Evolutionary conservation across 331 rosid species (phyloP), one percentile per base, ranked within the genome.

Genomic region (Dryas integrifolia): DNA sequence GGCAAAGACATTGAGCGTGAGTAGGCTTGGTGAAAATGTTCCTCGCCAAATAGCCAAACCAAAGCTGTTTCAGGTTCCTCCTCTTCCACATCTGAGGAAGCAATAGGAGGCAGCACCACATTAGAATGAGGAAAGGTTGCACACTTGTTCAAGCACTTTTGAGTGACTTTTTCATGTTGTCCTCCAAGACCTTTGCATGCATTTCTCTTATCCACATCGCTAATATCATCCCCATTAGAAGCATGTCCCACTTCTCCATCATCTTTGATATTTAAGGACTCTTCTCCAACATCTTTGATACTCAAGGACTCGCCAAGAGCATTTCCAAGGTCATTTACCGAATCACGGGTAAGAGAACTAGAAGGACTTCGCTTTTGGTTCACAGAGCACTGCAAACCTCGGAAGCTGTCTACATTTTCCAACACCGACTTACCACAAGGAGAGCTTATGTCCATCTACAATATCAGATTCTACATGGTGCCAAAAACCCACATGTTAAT

Each of bases 401-500:
- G 50, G 60, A 73, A 48, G 53, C 64, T 43, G 58, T 11, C 48
- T 67, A 77, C 83, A 72, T 75, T 79, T 70, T 14, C 71, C 51
- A 69, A 40, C 79, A 76, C 77, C 77, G 65, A 75, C 70, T 75
- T 67, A 58, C 18, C 80, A 68, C 70, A 12, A 16, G 52, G 5
- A 72, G 75, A 72, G 74, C 72, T 56, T 43, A 72, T 35, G 76
- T 84, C 97, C 98, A 88, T 92, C 76, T 79, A 80, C 80, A 49
- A 77, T 53, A 66, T 64, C 60, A 66, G 26, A 75, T 71, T 65
- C 86, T 87, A 75, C 86, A 78, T 15, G 79, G 67, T 9, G 14
- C 69, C 71, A 62, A 70, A 38, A 41, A 76, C 73, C 48, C 67
- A 68, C 48, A 55, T 43, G 13, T 74, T 8, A 51, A 48, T n/a